These are phyloP conservation scores for Eucalyptus caleyi DNA, from an alignment of 345 rosid genomes.

Conservation along the genomic window DNA sequence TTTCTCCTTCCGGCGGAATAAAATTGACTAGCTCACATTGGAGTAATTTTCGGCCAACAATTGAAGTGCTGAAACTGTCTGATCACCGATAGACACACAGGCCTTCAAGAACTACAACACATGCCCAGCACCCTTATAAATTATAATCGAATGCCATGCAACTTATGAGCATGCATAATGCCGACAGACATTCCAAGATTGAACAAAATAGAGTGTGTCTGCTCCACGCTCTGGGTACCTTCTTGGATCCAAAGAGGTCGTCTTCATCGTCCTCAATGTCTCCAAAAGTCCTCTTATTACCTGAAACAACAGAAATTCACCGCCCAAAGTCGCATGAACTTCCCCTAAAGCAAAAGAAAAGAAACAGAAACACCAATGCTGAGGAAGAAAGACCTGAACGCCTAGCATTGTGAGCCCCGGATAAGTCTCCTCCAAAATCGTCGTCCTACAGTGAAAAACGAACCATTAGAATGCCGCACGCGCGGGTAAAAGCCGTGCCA, in stretches of 20 bases:
- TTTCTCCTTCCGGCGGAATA: not conserved
- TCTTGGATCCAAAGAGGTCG: conserved; percentile 70
- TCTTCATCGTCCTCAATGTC: conserved; percentile 94
- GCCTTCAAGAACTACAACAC: not conserved
- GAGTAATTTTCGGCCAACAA: not conserved
- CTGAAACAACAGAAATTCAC: conserved; percentile 4
- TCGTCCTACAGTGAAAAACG: conserved; percentile 33
- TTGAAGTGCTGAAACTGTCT: not conserved
- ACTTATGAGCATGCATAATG: not conserved
- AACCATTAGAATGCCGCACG: not conserved
- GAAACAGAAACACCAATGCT: not conserved
- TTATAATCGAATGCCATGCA: not conserved
- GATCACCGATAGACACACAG: not conserved
- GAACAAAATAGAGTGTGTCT: not conserved
- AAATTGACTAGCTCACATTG: not conserved
- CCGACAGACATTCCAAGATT: not conserved
- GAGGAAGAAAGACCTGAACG: conserved; percentile 28
- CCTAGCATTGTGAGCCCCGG: conserved; percentile 26
- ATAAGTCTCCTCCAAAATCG: conserved; percentile 82
- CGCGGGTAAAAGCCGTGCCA: not conserved
- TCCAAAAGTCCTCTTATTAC: conserved; percentile 65
- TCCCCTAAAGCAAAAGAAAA: not conserved
- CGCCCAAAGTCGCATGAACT: not conserved
- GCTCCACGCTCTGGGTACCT: conserved; percentile 17
- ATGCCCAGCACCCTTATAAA: not conserved